A percentile compares a stretch with the other conserved stretches of the same genome.
Evolutionary conservation across 495 filamentous ascomycete genomes (phyloP).

Genomic region (Penicilliopsis zonata): DNA sequence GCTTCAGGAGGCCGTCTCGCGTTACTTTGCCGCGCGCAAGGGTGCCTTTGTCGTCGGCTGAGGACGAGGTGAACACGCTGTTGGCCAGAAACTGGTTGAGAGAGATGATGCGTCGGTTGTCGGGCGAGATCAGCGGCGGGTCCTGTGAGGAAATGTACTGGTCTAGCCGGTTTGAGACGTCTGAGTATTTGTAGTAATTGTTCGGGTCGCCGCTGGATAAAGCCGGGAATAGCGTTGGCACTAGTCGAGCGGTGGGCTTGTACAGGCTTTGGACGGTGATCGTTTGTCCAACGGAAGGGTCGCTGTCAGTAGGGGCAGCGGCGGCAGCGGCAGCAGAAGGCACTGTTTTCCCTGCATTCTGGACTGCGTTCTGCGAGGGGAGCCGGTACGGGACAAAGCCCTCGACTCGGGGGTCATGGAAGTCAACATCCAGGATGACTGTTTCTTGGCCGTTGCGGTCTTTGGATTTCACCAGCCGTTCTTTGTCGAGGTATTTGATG

Average conservation of each 20-base stretch:
- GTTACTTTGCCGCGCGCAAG: constrained; percentile 47
- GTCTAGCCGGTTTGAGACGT: constrained; percentile 27
- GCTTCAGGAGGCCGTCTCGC: constrained; percentile 51
- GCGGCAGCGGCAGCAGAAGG: constrained; percentile 28
- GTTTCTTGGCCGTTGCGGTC: constrained; percentile 55
- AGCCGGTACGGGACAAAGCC: constrained; percentile 54
- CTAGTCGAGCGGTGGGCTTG: constrained; percentile 43
- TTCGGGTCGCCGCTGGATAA: constrained; percentile 28
- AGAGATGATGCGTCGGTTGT: constrained; percentile 52
- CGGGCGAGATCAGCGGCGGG: constrained; percentile 39
- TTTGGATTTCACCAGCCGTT: constrained; percentile 49
- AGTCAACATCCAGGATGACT: constrained; percentile 56
- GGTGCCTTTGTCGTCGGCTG: constrained; percentile 41
- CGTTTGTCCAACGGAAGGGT: constrained; percentile 44
- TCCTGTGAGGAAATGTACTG: constrained; percentile 39
- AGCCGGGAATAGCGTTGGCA: constrained; percentile 40
- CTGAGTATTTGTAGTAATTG: constrained; percentile 41
- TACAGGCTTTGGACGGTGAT: constrained; percentile 42
- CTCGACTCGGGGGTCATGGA: constrained; percentile 39
- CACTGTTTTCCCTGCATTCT: constrained; percentile 19
- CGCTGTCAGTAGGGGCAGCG: constrained; percentile 22
- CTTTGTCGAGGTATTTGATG: constrained; percentile 59
- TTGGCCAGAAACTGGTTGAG: constrained; percentile 53
- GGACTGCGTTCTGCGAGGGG: constrained; percentile 28
- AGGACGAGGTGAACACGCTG: constrained; percentile 40